Evolutionary conservation across 345 rosid genomes (phyloP).

Genomic region (Hypericum androsaemum): DNA sequence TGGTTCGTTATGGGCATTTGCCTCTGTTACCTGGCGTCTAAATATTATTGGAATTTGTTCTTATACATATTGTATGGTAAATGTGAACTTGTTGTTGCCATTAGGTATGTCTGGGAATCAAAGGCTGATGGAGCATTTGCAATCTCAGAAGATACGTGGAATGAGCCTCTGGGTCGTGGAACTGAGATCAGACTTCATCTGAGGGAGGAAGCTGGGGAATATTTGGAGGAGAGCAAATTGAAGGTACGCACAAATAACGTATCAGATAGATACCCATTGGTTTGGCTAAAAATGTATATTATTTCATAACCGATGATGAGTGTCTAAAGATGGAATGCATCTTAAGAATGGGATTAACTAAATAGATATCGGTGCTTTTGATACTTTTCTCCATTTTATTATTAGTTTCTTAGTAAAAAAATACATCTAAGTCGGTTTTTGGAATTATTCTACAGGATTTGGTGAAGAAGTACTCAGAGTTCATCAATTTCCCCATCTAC

Average conservation of each 20-base stretch:
- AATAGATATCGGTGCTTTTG: too few species aligned
- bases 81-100: not conserved
- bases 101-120: conserved; percentile 94
- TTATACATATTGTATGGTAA: not conserved
- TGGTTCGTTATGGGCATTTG: not conserved
- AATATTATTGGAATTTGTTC: not conserved
- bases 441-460: conserved; percentile 43
- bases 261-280: too few species aligned
- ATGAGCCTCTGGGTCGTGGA: conserved; percentile 92
- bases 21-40: too few species aligned
- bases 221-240: conserved; percentile 82
- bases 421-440: too few species aligned
- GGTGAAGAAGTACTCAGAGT: conserved; percentile 96
- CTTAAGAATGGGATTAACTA: too few species aligned
- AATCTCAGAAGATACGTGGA: conserved; percentile 96
- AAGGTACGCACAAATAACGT: conserved; percentile 31
- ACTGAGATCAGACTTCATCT: conserved; percentile 93
- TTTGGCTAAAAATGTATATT: too few species aligned
- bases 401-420: not conserved
- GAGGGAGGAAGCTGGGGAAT: conserved; percentile 90
- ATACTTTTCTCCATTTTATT: not conserved
- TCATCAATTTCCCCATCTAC: conserved; percentile 86
- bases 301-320: too few species aligned
- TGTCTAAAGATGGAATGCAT: too few species aligned
- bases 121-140: conserved; percentile 99